Base-by-base conservation (phyloP, 176 grass and related monocot species). In the Canna indica region DNA sequence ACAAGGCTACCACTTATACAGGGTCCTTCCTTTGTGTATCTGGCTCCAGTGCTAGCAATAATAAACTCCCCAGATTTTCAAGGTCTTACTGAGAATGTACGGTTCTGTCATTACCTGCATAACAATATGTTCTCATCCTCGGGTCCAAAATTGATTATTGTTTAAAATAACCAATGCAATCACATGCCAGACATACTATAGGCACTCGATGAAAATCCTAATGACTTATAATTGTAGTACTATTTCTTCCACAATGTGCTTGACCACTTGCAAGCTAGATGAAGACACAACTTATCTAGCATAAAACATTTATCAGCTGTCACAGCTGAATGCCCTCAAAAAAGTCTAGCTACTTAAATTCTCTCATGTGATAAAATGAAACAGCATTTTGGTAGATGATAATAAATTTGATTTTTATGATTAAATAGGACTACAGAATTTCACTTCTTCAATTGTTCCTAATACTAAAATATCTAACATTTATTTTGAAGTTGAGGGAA, bases 1-100 rank as follows among this genome's bases (percentile, higher is more conserved):
- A 99, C 94, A 3, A 93, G 94, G 74, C 46, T 99, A 71, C 90
- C 89, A 0, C 84, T 99, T 27, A 80, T 99, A 60, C 94, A 99
- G 70, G 94, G 94, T 17, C 94, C 94, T 59, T 93, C 94, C 30
- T 99, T 93, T 77, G 89, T 99, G 25, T 99, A 99, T 78, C 82
- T 99, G 38, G 94, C 94, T 74, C 94, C 94, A 15, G 89, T 78
- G 3, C 75, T 99, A 1, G 82, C 94, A 25, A 83, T 93, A 69
- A 93, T 99, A 44, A 80, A 93, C 75, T 99, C 94, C n/a, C 76
- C 84, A 48, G 94, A 99, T 59, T 88, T 93, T 71, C 86, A 87
- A 56, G 89, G 84, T 38, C 84, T 99, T 71, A 99, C 84, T 83
- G 80, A 82, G 76, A 93, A 93, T 87, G 91, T 96, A 96, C 72